phyloP scores from a whole-genome alignment of 225 moss, liverwort and hornwort species.

The Polytrichum formosum region DNA sequence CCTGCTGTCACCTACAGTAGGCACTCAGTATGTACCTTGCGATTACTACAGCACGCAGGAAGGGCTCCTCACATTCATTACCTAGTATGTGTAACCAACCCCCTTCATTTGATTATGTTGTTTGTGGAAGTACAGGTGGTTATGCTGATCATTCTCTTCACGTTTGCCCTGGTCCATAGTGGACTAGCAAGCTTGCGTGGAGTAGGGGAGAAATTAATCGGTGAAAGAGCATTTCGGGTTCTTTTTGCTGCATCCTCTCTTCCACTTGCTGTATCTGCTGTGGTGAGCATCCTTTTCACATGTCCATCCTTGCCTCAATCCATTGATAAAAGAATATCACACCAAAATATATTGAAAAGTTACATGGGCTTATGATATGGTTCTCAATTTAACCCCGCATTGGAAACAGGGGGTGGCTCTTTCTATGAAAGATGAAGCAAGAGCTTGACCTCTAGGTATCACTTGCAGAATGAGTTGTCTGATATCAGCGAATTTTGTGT shows the following conservation, averaged over 20 bases:
- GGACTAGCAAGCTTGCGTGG: conserved; percentile 80
- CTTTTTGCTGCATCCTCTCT: conserved; percentile 59
- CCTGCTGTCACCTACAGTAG: too few relatives aligned
- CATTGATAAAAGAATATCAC: neutral
- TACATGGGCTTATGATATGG: too few relatives aligned
- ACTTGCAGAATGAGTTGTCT: neutral
- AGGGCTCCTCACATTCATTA: neutral
- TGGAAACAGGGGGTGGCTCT: too few relatives aligned
- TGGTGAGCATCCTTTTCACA: conserved; percentile 36
- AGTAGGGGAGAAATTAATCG: conserved; percentile 76
- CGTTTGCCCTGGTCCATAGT: conserved; percentile 90
- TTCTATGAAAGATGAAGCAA: neutral
- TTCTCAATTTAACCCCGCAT: too few relatives aligned
- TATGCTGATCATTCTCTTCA: conserved; percentile 71
- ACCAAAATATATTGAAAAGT: too few relatives aligned
- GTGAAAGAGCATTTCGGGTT: conserved; percentile 88
- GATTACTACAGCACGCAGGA: neutral
- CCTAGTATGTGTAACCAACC: neutral
- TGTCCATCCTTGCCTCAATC: neutral
- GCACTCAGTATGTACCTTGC: too few relatives aligned
- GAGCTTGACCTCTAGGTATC: neutral
- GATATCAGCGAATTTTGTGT: too few relatives aligned
- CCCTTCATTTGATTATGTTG: neutral
- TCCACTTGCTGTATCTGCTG: conserved; percentile 69
- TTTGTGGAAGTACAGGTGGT: conserved; percentile 51